These are phyloP conservation scores for Huntiella decipiens DNA, from an alignment of 2,329 filamentous ascomycete genomes.

Conservation along the genomic window DNA sequence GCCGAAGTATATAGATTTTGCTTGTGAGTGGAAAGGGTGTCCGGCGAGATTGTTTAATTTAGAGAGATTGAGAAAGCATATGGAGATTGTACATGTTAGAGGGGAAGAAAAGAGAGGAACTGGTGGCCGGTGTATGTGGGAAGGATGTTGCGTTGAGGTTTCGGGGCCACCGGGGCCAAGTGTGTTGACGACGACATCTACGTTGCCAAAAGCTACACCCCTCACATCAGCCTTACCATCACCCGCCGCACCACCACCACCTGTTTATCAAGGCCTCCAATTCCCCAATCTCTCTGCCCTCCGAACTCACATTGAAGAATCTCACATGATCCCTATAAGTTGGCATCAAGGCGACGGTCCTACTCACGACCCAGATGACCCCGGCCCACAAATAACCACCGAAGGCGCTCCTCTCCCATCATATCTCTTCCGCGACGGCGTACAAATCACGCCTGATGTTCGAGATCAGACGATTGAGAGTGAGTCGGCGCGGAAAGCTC, in stretches of 20 bases:
- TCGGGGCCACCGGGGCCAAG: too few relatives aligned
- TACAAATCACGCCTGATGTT: conserved; percentile 40
- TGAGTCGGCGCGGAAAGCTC: conserved; percentile 24
- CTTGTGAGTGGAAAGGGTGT: conserved; percentile 42
- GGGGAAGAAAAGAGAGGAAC: neutral
- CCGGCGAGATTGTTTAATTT: conserved; percentile 43
- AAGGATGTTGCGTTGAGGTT: conserved; percentile 14
- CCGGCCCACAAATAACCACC: conserved; percentile 10
- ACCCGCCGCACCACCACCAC: neutral
- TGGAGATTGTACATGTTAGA: conserved; percentile 30
- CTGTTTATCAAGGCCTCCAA: neutral
- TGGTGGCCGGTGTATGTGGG: conserved; percentile 17
- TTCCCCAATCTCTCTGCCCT: conserved; percentile 19
- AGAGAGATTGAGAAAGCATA: conserved; percentile 36
- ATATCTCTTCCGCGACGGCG: conserved; percentile 34
- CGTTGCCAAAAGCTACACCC: too few relatives aligned
- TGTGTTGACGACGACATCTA: too few relatives aligned
- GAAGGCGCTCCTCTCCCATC: conserved; percentile 20
- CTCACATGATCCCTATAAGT: conserved; percentile 32
- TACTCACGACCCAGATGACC: conserved; percentile 6
- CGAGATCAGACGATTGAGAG: conserved; percentile 32
- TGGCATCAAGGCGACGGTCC: conserved; percentile 45
- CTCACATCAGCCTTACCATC: neutral
- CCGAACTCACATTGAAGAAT: conserved; percentile 30
- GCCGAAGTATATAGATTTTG: conserved; percentile 30